A percentile compares a stretch with the other conserved stretches of the same genome.
These are phyloP conservation scores for Rhododendron ovatum DNA, from an alignment of 148 eudicot genomes.

Conservation along the genomic window DNA sequence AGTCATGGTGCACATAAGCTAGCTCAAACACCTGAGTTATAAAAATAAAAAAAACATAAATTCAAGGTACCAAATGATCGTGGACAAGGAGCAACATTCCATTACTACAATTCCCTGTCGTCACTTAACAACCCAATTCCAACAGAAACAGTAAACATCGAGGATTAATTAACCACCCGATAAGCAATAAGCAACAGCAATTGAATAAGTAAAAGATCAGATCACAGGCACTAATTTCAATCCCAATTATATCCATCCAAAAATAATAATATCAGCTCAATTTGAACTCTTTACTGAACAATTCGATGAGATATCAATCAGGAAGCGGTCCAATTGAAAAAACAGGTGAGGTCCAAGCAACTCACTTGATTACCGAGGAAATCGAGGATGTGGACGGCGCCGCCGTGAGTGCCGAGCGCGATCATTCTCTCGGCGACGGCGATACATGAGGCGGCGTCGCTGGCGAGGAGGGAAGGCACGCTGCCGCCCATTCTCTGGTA, in stretches of 20 bases:
- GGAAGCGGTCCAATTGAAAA: not conserved
- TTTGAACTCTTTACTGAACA: not conserved
- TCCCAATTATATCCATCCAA: not conserved
- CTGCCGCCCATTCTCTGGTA: slow-evolving; percentile 98
- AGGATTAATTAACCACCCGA: not conserved
- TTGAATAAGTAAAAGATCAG: not conserved
- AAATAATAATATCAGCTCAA: not conserved
- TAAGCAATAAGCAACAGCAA: not conserved
- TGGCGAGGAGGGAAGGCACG: slow-evolving; percentile 53
- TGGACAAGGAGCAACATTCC: not conserved
- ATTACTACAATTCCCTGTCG: not conserved
- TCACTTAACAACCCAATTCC: not conserved
- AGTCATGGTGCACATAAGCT: not conserved
- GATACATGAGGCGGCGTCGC: slow-evolving; percentile 69
- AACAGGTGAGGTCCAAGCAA: not conserved
- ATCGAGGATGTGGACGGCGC: slow-evolving; percentile 76
- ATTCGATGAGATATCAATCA: not conserved
- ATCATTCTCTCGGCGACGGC: slow-evolving; percentile 92
- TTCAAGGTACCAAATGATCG: not conserved
- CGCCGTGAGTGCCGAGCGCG: slow-evolving; percentile 87
- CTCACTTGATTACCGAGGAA: slow-evolving; percentile 86
- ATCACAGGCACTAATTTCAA: not conserved
- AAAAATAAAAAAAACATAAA: not conserved
- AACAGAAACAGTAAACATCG: not conserved
- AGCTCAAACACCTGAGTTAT: not conserved